A percentile compares a stretch with the other conserved stretches of the same genome.
Conservation (phyloP, 2,329 filamentous ascomycete genomes). For the Nemania diffusa region DNA sequence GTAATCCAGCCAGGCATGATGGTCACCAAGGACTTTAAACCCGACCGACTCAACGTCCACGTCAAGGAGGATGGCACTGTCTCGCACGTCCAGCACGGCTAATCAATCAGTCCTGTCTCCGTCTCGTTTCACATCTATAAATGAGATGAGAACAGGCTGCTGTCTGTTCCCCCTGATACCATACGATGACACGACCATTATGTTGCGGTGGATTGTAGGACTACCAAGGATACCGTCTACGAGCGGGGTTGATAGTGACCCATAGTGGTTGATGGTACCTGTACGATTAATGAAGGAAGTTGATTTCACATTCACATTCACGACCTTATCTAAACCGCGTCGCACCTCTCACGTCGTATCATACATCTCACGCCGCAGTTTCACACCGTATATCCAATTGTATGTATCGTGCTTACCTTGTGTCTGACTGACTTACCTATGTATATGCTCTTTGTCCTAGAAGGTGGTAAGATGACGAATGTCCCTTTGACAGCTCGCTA, state of each 20-base stretch:
- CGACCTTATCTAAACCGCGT: neutral
- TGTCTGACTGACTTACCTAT: neutral
- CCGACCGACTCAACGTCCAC: slow-evolving; percentile 68
- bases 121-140: neutral
- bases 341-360: neutral
- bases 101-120: too few relatives aligned
- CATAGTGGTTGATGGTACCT: slow-evolving; percentile 1
- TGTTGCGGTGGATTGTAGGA: slow-evolving; percentile 2
- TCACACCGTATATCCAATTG: neutral
- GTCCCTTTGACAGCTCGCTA: neutral
- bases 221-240: neutral
- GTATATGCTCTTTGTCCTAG: neutral
- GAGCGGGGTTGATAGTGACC: neutral
- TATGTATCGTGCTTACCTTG: neutral
- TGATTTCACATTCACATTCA: slow-evolving; percentile 3
- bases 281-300: slow-evolving; percentile 28
- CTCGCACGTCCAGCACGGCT: slow-evolving; percentile 67
- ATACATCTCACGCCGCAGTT: neutral
- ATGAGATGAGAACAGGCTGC: neutral
- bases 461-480: neutral
- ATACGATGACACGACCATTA: slow-evolving; percentile 9
- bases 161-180: neutral
- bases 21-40: slow-evolving; percentile 67
- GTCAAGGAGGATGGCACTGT: slow-evolving; percentile 70
- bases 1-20: slow-evolving; percentile 67